Conservation (phyloP, 257 asterid genomes). For the Nicotiana tomentosiformis region DNA sequence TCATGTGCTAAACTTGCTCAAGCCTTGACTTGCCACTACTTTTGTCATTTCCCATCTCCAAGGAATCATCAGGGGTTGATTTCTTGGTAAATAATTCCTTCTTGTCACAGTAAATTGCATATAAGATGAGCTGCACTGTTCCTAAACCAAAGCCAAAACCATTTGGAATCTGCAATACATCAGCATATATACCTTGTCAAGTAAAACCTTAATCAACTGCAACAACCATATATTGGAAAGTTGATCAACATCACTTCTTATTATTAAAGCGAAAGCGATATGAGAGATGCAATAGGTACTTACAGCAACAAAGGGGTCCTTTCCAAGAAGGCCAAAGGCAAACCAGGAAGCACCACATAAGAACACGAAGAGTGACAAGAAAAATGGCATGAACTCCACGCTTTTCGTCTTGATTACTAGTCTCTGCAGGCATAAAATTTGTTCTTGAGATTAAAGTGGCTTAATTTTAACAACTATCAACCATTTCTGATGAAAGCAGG, state of each 20-base stretch:
- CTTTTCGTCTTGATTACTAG: conserved; percentile 76
- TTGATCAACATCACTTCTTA: neutral
- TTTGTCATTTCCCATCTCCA: conserved; percentile 23
- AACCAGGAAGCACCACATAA: conserved; percentile 79
- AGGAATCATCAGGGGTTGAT: conserved; percentile 7
- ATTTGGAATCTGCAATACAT: conserved; percentile 56
- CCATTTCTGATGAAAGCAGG: neutral
- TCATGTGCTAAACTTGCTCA: conserved; percentile 3
- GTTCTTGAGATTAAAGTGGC: neutral
- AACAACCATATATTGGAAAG: neutral
- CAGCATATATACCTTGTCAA: neutral
- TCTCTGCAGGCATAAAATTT: conserved; percentile 42
- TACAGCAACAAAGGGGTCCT: conserved; percentile 75
- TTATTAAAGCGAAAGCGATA: neutral
- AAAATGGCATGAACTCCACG: conserved; percentile 87
- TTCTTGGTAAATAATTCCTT: conserved; percentile 30
- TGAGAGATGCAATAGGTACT: conserved; percentile 18
- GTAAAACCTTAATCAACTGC: neutral
- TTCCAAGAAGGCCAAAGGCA: conserved; percentile 66
- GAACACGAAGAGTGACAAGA: conserved; percentile 65
- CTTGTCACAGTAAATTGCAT: conserved; percentile 54
- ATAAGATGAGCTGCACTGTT: conserved; percentile 61
- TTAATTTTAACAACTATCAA: neutral
- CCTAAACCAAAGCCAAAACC: conserved; percentile 77
- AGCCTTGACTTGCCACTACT: conserved; percentile 16